phyloP scores from a whole-genome alignment of 805 yeast genomes.

The Saccharomyces kudriavzevii region DNA sequence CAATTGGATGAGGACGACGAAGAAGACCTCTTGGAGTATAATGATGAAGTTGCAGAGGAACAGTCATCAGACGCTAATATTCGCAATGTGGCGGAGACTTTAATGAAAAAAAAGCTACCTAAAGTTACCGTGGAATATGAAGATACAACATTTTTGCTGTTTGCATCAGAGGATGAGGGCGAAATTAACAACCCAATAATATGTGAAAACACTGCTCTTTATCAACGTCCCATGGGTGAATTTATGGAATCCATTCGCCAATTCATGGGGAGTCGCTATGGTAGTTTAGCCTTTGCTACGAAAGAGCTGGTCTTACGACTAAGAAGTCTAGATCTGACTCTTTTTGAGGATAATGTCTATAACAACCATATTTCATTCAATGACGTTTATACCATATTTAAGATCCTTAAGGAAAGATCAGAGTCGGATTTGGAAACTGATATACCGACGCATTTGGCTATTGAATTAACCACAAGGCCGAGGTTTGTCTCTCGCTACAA shows the following conservation, averaged over 20 bases:
- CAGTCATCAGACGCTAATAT: constrained; percentile 11
- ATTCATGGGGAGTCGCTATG: constrained; percentile 19
- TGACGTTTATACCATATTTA: constrained; percentile 27
- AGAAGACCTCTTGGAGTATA: constrained; percentile 11
- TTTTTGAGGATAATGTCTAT: constrained; percentile 30
- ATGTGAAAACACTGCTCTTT: constrained; percentile 13
- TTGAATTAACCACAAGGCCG: constrained; percentile 15
- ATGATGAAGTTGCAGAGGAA: constrained; percentile 5
- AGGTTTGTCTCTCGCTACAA: constrained; percentile 31
- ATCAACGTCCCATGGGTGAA: constrained; percentile 13
- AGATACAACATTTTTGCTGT: constrained; percentile 18
- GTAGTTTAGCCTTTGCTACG: constrained; percentile 17
- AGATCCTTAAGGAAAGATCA: constrained; percentile 24
- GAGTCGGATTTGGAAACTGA: constrained; percentile 13
- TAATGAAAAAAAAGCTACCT: constrained; percentile 13
- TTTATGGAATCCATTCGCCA: constrained; percentile 19
- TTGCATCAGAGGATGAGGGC: constrained; percentile 12
- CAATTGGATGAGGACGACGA: constrained; percentile 12
- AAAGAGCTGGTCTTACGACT: constrained; percentile 24
- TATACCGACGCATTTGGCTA: constrained; percentile 16
- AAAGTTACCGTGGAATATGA: constrained; percentile 15
- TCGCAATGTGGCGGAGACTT: constrained; percentile 17
- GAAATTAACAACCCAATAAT: constrained; percentile 11
- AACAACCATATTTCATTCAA: constrained; percentile 26
- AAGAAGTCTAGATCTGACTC: constrained; percentile 24